Base-by-base conservation (phyloP, 768 basidiomycete species). In the Scleroderma bovista region DNA sequence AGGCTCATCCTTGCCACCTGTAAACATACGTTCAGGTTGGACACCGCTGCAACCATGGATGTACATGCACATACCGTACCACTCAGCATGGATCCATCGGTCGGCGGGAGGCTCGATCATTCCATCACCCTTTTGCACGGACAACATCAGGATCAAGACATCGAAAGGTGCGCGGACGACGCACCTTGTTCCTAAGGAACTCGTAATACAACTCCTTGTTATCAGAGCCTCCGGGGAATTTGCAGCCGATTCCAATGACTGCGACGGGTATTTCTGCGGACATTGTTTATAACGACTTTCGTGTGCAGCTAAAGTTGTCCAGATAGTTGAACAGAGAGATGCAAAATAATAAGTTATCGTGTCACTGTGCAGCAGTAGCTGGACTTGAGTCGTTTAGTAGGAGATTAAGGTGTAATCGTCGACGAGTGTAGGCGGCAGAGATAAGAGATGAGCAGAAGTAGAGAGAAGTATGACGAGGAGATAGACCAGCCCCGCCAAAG, bases 221-320 rank as follows among this genome's bases (percentile, higher is more conserved):
- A 23, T 66, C 64, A 16, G 65, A 66, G 40, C 60, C 62, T 38
- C 63, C 63, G 42, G 64, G 63, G 36, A 66, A 67, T 53, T 59
- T 65, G 46, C 65, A 65, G n/a, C 64, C 64, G 31, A 66, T 67
- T 20, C 64, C 65, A 38, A 66, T 58, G 41, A 67, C 39, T 16
- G 64, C 65, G 46, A 61, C 60, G 6, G 64, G 64, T 13, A 57
- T 42, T 51, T 65, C 53, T 33, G 65, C 58, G 26, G 65, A 66
- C 64, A 66, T 66, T 8, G 8, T 37, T 39, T 19, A 19, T 10
- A 44, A 50, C 26, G 42, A 45, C 36, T 19, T 39, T 51, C 47
- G 38, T 15, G 34, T 44, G 44, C 36, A 16, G 44, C 31, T 3
- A 44, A 11, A 44, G 26, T n/a, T 7, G n/a, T 33, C 11, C 15